Base-by-base conservation (phyloP, 1,284 basidiomycete species). In the Ustilago crameri region DNA sequence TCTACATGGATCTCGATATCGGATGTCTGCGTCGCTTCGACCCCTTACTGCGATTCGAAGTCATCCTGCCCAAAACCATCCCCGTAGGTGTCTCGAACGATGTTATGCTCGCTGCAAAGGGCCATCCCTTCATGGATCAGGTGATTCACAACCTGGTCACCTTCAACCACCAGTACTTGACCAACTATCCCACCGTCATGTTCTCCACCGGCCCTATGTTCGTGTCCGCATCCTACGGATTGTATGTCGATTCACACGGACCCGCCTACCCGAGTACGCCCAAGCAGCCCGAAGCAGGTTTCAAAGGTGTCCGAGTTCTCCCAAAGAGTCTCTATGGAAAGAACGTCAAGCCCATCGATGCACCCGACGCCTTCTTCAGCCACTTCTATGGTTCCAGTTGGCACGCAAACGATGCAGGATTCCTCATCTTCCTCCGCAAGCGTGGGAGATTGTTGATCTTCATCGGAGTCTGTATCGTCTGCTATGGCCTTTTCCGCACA, bases 171-270 rank as follows among this genome's bases (percentile, higher is more conserved):
- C 88, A 89, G 54, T 98, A 93, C 89, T 84, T 96, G 52, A 89
- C 93, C 80, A 95, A 97, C 85, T 98, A 98, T 80, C 95, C 96
- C 30, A 98, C 95, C 34, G 95, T 98, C 85, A 98, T 98, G 95
- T 98, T 98, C 86, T 93, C 93, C 48, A 98, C 96, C 0, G 95
- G 95, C 1, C 86, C 85, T 30, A 86, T 85, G 85, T 82, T 82
- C 60, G 71, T 84, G 37, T 81, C 79, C 14, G 82, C 82, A 7
- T 64, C 76, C 17, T 82, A 79, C 52, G 75, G 78, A 17, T 47
- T 77, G 43, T 80, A 67, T 37, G 77, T 75, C 51, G 74, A 74
- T 40, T 75, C 58, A 90, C 93, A 83, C 93, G 95, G 93, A 93
- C 94, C 85, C 84, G 97, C 23, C 92, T 92, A 3, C 89, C 91